Conservation (phyloP, 1,284 basidiomycete genomes). For the Blastosporella zonata region DNA sequence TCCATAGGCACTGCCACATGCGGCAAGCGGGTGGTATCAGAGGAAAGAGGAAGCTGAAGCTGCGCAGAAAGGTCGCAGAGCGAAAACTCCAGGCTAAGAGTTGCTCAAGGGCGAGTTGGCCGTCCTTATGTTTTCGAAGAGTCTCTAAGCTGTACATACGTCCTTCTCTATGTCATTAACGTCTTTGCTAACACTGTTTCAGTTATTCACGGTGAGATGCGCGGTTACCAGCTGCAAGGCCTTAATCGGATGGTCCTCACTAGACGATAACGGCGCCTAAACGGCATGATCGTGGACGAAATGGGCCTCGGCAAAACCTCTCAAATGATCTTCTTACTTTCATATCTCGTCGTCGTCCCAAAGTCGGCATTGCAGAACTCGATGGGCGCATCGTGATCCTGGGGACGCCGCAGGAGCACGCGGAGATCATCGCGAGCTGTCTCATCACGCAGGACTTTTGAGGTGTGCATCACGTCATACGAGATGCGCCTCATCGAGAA, state of each 20-base stretch:
- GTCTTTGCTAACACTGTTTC: slow-evolving; percentile 7
- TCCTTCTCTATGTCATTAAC: not conserved
- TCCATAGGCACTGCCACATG: no score
- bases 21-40: slow-evolving; percentile 24
- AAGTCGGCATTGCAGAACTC: slow-evolving; percentile 98
- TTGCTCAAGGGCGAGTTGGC: slow-evolving; percentile 83
- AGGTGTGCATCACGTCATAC: slow-evolving; percentile 96
- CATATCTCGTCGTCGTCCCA: slow-evolving; percentile 95
- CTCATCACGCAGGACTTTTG: slow-evolving; percentile 89
- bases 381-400: slow-evolving; percentile 84
- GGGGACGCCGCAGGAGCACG: slow-evolving; percentile 88
- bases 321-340: slow-evolving; percentile 97
- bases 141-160: slow-evolving; percentile 73
- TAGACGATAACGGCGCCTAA: slow-evolving; percentile 92
- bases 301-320: slow-evolving; percentile 99
- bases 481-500: slow-evolving; percentile 98
- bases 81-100: slow-evolving; percentile 67
- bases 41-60: slow-evolving; percentile 46
- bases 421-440: slow-evolving; percentile 73
- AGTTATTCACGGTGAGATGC: slow-evolving; percentile 91
- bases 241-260: slow-evolving; percentile 95
- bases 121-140: slow-evolving; percentile 91
- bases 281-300: slow-evolving; percentile 92
- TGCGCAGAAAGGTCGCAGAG: slow-evolving; percentile 68
- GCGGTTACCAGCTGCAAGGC: slow-evolving; percentile 94